A percentile compares a stretch with the other conserved stretches of the same genome.
phyloP scores from a whole-genome alignment of 164 flowering plant genomes.

The Liquidambar formosana region DNA sequence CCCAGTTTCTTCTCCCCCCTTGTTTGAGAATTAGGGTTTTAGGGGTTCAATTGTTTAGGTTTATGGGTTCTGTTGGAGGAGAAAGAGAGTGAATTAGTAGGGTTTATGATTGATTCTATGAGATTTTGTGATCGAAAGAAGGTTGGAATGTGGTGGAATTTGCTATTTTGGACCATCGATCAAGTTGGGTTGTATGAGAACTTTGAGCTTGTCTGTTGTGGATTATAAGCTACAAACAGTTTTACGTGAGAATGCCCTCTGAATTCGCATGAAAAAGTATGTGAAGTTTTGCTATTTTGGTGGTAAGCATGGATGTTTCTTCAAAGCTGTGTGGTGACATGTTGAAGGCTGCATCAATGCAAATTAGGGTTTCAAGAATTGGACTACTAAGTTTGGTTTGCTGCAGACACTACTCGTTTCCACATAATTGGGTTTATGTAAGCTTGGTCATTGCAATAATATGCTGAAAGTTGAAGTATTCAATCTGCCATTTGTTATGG shows the following conservation, averaged over 20 bases:
- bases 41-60: conserved; percentile 19
- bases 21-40: conserved; percentile 24
- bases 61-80: conserved; percentile 21
- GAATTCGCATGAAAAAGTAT: not conserved
- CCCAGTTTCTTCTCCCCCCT: not conserved
- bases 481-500: too few species aligned
- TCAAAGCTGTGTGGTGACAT: not conserved
- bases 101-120: not conserved
- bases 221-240: not conserved
- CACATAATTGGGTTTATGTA: not conserved
- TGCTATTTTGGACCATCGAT: not conserved
- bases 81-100: not conserved
- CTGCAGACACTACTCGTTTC: not conserved
- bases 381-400: too few species aligned
- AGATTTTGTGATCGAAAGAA: not conserved
- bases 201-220: not conserved
- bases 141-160: not conserved
- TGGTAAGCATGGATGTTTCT: too few species aligned
- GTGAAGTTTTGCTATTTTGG: not conserved
- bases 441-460: not conserved
- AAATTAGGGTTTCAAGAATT: too few species aligned
- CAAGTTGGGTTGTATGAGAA: conserved; percentile 1
- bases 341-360: too few species aligned
- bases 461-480: not conserved
- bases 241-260: not conserved